Conservation (phyloP, 352 stramenopile species). For the Pythium graminicola region DNA sequence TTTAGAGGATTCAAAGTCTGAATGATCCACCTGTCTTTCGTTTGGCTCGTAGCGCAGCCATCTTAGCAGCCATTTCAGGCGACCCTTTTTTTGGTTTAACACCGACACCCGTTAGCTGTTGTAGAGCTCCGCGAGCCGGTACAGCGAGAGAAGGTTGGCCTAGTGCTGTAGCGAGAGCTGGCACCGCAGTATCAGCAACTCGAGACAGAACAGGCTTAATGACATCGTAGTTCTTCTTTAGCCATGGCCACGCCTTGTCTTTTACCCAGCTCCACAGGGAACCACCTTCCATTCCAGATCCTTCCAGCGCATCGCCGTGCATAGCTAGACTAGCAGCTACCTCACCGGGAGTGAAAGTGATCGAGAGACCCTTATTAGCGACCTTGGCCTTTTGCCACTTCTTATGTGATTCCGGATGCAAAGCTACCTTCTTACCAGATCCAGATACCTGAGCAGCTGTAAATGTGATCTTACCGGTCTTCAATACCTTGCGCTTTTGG, state of each 20-base stretch:
- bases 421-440: not conserved
- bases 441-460: not conserved
- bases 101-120: conserved; percentile 1
- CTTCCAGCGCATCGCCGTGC: conserved; percentile 2
- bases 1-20: not conserved
- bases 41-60: not conserved
- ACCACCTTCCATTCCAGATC: conserved; percentile 1
- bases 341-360: conserved; percentile 2
- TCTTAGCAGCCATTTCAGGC: not conserved
- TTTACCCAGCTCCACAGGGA: conserved; percentile 2
- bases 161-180: not conserved
- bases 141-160: conserved; percentile 2
- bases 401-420: conserved; percentile 1
- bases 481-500: conserved; percentile 9
- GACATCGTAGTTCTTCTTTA: conserved; percentile 3
- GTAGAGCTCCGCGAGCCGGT: not conserved
- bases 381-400: not conserved
- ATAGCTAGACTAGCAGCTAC: not conserved
- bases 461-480: conserved; percentile 4
- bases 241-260: not conserved
- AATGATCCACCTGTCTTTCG: not conserved
- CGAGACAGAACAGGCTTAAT: conserved; percentile 6
- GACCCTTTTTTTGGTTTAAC: not conserved
- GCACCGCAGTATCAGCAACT: conserved; percentile 2
- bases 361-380: not conserved